Conservation (phyloP, 2,329 filamentous ascomycete species). For the Volutella citrinella region DNA sequence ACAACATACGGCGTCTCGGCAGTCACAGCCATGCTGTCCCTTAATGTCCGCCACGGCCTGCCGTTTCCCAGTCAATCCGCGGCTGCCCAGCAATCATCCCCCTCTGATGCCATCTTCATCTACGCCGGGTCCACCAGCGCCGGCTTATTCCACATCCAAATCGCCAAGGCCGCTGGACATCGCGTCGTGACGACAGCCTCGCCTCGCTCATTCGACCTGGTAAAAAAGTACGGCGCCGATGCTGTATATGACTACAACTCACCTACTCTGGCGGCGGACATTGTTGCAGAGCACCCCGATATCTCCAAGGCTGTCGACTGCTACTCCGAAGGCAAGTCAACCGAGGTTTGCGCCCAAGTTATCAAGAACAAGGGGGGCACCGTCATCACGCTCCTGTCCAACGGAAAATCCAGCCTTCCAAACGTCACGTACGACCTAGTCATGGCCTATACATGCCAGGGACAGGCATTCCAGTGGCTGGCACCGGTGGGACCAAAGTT, state of each 20-base stretch:
- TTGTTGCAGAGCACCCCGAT: constrained; percentile 18
- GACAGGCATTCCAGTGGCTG: constrained; percentile 22
- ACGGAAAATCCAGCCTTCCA: constrained; percentile 14
- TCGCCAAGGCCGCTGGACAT: constrained; percentile 40
- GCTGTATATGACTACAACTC: constrained; percentile 41
- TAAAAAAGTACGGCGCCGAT: constrained; percentile 41
- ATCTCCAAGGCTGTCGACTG: constrained; percentile 30
- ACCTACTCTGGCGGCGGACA: constrained; percentile 12
- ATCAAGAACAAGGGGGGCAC: constrained; percentile 24
- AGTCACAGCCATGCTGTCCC: constrained; percentile 21
- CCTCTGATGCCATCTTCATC: constrained; percentile 31
- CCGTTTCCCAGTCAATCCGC: constrained; percentile 15
- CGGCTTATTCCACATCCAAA: constrained; percentile 44
- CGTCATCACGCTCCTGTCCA: constrained; percentile 24
- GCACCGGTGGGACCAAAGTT: constrained; percentile 26
- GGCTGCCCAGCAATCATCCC: background rate
- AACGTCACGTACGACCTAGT: constrained; percentile 20
- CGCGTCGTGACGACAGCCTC: constrained; percentile 42
- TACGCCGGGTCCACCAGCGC: constrained; percentile 50
- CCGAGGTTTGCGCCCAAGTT: constrained; percentile 24
- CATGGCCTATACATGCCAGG: constrained; percentile 24
- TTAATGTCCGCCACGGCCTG: constrained; percentile 22
- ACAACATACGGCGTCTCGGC: constrained; percentile 23
- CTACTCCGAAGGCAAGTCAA: constrained; percentile 29
- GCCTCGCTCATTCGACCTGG: constrained; percentile 37